phyloP scores from a whole-genome alignment of 2,329 filamentous ascomycete species.

The Neocucurbitaria cava region DNA sequence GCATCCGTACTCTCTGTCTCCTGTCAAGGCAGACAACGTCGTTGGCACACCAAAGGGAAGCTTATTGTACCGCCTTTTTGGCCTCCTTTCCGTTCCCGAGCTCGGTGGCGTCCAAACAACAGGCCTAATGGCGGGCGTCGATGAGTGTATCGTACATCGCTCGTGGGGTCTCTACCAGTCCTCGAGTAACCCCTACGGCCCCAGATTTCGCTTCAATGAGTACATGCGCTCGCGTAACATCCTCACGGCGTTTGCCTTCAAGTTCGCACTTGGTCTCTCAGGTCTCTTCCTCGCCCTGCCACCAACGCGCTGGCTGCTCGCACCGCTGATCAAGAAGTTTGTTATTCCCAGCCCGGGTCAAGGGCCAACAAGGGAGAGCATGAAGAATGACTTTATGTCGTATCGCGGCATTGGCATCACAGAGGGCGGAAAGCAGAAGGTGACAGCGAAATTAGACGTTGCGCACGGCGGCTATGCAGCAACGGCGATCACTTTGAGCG shows the following conservation, averaged over 20 bases:
- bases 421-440: conserved; percentile 58
- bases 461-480: conserved; percentile 71
- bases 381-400: conserved; percentile 66
- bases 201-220: conserved; percentile 64
- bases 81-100: conserved; percentile 61
- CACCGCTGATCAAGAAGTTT: conserved; percentile 38
- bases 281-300: conserved; percentile 57
- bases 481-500: conserved; percentile 68
- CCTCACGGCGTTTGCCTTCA: conserved; percentile 57
- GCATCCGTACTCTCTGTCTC: conserved; percentile 61
- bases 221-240: conserved; percentile 61
- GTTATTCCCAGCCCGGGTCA: conserved; percentile 38
- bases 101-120: conserved; percentile 67
- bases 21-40: conserved; percentile 50
- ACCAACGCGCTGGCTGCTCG: conserved; percentile 57
- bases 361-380: conserved; percentile 56
- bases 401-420: conserved; percentile 70
- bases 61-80: conserved; percentile 55
- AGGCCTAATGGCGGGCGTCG: conserved; percentile 59
- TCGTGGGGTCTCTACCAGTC: conserved; percentile 62
- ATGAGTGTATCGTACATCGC: conserved; percentile 65
- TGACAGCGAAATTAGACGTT: conserved; percentile 63
- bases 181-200: conserved; percentile 57
- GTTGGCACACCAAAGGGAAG: conserved; percentile 44
- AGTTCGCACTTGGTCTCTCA: conserved; percentile 56